Evolutionary conservation across 495 filamentous ascomycete species (phyloP).

Genomic region (Xylaria telfairii): DNA sequence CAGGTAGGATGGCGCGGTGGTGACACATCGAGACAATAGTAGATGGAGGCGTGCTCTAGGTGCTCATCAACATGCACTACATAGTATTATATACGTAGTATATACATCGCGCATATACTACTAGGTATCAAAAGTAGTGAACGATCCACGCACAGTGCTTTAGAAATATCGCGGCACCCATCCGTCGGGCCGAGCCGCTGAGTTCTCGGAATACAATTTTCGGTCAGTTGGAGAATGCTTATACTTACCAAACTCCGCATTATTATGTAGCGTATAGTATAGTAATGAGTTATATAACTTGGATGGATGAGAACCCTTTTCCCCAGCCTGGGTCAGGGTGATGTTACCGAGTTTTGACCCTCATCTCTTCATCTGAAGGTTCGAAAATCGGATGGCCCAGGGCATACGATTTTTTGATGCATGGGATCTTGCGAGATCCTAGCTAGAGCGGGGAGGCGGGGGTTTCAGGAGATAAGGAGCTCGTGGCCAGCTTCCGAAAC

Average conservation of each 20-base stretch:
- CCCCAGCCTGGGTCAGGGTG: not conserved
- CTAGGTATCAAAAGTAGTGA: not conserved
- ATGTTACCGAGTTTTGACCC: not conserved
- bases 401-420: not conserved
- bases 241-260: not conserved
- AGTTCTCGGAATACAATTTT: not conserved
- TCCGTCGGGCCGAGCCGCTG: slow-evolving; percentile 23
- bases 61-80: not conserved
- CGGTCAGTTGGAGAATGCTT: not conserved
- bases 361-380: not conserved
- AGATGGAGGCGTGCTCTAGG: not conserved
- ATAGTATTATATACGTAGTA: not conserved
- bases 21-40: not conserved
- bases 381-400: slow-evolving; percentile 5
- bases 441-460: not conserved
- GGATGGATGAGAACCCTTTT: not conserved
- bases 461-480: not conserved
- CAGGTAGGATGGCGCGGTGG: not conserved
- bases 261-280: not conserved
- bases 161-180: slow-evolving; percentile 10
- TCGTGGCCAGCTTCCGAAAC: slow-evolving; percentile 2
- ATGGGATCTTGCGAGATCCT: slow-evolving; percentile 3
- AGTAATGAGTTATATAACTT: not conserved
- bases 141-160: not conserved
- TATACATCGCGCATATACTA: not conserved